These are phyloP conservation scores for Fraxinus excelsior DNA, from an alignment of 257 asterid genomes.

Conservation along the genomic window DNA sequence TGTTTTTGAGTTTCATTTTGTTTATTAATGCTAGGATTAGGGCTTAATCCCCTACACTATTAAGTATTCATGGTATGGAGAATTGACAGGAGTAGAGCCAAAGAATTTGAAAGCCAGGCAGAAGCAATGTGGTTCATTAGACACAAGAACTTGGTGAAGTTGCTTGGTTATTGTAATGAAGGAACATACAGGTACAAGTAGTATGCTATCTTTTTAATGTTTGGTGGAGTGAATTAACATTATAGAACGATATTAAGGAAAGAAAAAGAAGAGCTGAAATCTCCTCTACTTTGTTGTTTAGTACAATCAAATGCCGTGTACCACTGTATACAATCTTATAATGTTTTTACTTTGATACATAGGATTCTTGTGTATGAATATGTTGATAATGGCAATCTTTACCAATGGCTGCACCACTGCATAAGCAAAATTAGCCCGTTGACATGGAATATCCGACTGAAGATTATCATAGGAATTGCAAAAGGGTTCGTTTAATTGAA, in stretches of 20 bases:
- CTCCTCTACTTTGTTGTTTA: background rate
- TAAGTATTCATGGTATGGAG: background rate
- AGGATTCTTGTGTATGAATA: conserved; percentile 58
- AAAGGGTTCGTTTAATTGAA: conserved; percentile 47
- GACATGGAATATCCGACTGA: conserved; percentile 52
- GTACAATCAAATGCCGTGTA: too few species aligned
- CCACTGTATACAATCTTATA: background rate
- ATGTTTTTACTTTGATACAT: background rate
- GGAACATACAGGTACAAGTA: conserved; percentile 44
- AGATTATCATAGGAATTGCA: conserved; percentile 57
- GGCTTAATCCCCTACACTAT: background rate
- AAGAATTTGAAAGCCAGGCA: conserved; percentile 38
- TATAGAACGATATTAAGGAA: background rate
- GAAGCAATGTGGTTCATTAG: conserved; percentile 45
- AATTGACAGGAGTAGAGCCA: conserved; percentile 29
- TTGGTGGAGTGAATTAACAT: too few species aligned
- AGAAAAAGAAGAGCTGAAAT: background rate
- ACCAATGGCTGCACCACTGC: conserved; percentile 1
- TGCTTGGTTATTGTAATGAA: conserved; percentile 56
- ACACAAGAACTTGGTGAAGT: conserved; percentile 61
- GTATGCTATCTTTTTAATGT: background rate
- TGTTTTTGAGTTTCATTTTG: background rate
- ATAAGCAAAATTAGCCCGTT: conserved; percentile 40
- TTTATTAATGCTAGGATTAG: background rate
- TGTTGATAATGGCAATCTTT: conserved; percentile 55